These are phyloP conservation scores for Wickerhamiella lipophila DNA, from an alignment of 805 yeast species.

Conservation along the genomic window DNA sequence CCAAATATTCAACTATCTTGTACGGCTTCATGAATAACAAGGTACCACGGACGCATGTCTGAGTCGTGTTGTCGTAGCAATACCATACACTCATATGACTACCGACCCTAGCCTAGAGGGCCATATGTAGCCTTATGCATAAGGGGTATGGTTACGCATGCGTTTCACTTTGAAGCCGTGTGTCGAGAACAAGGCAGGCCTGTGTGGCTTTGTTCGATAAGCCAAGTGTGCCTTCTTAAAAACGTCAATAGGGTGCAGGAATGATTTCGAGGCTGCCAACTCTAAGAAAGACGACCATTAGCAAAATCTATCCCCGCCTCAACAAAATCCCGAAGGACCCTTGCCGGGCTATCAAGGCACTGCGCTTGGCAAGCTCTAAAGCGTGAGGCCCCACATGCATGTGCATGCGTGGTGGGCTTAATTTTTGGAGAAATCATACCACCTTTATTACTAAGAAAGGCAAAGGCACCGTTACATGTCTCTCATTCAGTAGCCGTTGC, in stretches of 20 bases:
- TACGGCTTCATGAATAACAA: neutral
- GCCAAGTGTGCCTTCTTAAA: neutral
- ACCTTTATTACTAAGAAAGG: neutral
- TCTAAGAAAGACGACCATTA: too few species aligned
- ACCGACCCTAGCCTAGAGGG: conserved; percentile 5
- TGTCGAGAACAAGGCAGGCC: neutral
- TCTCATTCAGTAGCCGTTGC: neutral
- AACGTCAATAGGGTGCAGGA: too few species aligned
- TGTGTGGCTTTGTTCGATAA: neutral
- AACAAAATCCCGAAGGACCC: neutral
- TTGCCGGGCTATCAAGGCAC: neutral
- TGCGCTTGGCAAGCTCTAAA: neutral
- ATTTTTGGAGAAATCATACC: neutral
- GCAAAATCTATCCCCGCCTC: neutral
- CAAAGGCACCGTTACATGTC: neutral
- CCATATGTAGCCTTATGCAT: neutral
- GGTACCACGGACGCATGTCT: neutral
- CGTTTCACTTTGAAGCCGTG: conserved; percentile 3
- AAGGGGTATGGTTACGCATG: conserved; percentile 5
- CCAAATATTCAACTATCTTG: too few species aligned
- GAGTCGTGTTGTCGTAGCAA: neutral
- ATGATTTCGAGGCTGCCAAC: too few species aligned
- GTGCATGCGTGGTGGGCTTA: neutral
- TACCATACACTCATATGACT: neutral
- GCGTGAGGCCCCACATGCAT: conserved; percentile 1